Conservation (phyloP, 2,329 filamentous ascomycete species). For the Colletotrichum liriopes region DNA sequence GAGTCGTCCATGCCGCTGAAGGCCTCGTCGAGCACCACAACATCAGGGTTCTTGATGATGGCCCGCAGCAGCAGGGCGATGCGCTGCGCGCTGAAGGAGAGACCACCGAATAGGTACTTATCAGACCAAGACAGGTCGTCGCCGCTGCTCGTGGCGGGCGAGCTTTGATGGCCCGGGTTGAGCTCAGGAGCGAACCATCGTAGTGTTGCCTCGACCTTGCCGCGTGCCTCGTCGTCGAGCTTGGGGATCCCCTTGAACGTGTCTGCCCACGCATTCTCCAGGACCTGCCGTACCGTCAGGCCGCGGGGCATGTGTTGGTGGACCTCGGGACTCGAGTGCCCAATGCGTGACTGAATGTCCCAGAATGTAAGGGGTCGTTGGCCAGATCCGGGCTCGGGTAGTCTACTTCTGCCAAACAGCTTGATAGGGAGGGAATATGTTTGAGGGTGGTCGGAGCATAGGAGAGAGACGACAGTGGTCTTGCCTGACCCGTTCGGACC, state of each 20-base stretch:
- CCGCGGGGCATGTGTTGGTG: constrained; percentile 91
- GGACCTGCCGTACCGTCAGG: constrained; percentile 79
- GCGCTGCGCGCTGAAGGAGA: constrained; percentile 87
- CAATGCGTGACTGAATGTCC: constrained; percentile 90
- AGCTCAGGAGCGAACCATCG: constrained; percentile 85
- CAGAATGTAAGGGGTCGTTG: constrained; percentile 87
- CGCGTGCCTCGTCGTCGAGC: constrained; percentile 70
- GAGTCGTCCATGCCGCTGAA: constrained; percentile 88
- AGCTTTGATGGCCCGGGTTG: constrained; percentile 65
- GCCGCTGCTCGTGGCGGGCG: constrained; percentile 41
- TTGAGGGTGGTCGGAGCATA: constrained; percentile 96
- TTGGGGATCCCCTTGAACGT: constrained; percentile 83
- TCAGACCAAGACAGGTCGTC: constrained; percentile 75
- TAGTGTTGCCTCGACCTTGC: constrained; percentile 78
- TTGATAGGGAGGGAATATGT: constrained; percentile 90
- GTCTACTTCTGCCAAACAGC: constrained; percentile 85
- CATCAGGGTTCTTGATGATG: constrained; percentile 83
- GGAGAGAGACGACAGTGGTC: constrained; percentile 91
- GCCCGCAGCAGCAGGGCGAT: constrained; percentile 88
- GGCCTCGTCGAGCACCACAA: constrained; percentile 89
- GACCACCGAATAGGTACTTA: constrained; percentile 77
- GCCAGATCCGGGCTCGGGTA: constrained; percentile 79
- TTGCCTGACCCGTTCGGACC: constrained; percentile 96
- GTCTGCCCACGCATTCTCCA: constrained; percentile 92
- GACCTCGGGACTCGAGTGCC: constrained; percentile 94